Evolutionary conservation across 2,329 filamentous ascomycete genomes (phyloP).

Genomic region (Scedosporium apiospermum): DNA sequence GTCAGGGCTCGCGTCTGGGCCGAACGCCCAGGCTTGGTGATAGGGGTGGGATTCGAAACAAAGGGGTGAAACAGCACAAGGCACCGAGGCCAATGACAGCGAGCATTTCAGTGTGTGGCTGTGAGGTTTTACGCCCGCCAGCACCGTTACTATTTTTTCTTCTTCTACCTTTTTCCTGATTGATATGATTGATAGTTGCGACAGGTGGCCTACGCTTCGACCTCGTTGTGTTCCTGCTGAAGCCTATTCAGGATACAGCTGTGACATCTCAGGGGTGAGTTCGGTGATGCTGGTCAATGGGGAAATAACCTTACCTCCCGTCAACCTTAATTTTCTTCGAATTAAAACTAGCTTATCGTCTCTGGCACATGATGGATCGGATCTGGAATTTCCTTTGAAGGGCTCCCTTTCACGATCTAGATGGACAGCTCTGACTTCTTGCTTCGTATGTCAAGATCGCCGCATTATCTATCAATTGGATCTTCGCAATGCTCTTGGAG

Average conservation of each 20-base stretch:
- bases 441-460: not conserved
- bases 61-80: not conserved
- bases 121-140: not conserved
- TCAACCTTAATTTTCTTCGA: not conserved
- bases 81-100: not conserved
- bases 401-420: not conserved
- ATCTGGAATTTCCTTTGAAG: not conserved
- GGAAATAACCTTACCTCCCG: no score
- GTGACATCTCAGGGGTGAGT: no score
- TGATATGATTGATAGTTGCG: not conserved
- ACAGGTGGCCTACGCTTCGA: not conserved
- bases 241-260: no score
- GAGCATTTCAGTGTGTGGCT: not conserved
- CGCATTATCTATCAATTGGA: not conserved
- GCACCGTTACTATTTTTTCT: not conserved
- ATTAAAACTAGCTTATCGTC: not conserved
- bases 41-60: not conserved
- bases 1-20: not conserved
- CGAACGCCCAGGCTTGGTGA: constrained; percentile 2
- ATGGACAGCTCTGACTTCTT: no score
- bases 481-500: not conserved
- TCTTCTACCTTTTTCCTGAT: not conserved
- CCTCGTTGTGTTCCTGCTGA: not conserved
- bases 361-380: not conserved
- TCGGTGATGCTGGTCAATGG: no score